Evolutionary conservation across 306 rosid genomes (phyloP), one percentile per base, ranked within the genome.

Genomic region (Rubus idaeus): DNA sequence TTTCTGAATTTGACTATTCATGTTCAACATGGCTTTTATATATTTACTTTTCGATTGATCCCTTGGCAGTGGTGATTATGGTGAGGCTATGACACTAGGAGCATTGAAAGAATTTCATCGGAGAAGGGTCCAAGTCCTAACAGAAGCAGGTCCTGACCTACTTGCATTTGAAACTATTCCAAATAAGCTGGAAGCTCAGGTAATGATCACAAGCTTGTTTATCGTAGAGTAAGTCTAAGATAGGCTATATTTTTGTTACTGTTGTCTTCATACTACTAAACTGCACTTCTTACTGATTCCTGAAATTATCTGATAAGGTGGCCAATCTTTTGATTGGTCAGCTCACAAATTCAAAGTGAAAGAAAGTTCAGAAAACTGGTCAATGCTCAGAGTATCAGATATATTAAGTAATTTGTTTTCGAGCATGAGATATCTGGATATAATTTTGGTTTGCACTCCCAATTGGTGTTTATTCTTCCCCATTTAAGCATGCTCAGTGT

Each of bases 161-260:
- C 87, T 94, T 78, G 98, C 98, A 4, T 94, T 94, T 70, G 98
- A 94, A 81, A 94, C 98, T 39, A 87, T 90, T 77, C 99, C 97
- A 62, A 95, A 90, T 85, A 89, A 88, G 84, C 74, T 92, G 55
- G 97, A 95, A 73, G 97, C 99, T 55, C 80, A 89, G 88, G 98
- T 94, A 83, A 41, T 63, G 60, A 39, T 82, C 10, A 16, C 12
- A 71, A 46, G 41, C 75, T 50, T 39, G 41, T 67, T 40, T 47
- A 42, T 68, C 56, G 41, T 61, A 5, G 23, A 49, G 70, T 41
- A 35, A 47, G 14, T 56, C 30, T 20, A 9, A 39, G 57, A 63
- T 57, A 21, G 53, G 77, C 67, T 61, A 2, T 5, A 46, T 5
- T 55, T 30, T 55, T 46, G 7, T 26, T 57, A 21, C n/a, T 47